Base-by-base conservation (phyloP, 2,329 filamentous ascomycete species). In the Pestalotiopsis sp. region DNA sequence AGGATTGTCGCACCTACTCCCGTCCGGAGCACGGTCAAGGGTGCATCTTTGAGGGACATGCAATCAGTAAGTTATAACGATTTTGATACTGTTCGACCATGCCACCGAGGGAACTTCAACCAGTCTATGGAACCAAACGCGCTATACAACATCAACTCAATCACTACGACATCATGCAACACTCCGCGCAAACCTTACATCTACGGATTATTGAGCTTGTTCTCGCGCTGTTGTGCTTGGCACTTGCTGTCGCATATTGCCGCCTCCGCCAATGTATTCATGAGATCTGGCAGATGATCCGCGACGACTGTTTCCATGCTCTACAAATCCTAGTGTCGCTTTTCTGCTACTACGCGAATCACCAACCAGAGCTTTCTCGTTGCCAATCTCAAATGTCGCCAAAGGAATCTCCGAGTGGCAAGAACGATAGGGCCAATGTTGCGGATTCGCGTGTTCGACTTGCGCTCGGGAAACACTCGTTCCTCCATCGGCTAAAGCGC, bases 11-110 rank as follows among this genome's bases (percentile, higher is more conserved):
- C 83, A 68, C 81, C 81, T 45, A 78, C 79, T 64, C 83, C 79
- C 67, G 76, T 79, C 68, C 83, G 83, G 72, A 78, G 82, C 52
- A 76, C 77, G 45, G 77, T 87, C 69, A 88, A 84, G 75, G 83
- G 82, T 62, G 80, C 82, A 66, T 81, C 83, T 64, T 75, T 85
- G 67, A 72, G 70, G 69, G 75, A 77, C 20, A 68, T 74, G 57
- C 45, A 56, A 38, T 49, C 27, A 9, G 66, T 67, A 67, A 67
- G 66, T 67, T 11, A 27, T n/a, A 27, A 39, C 56, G 36, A 23
- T 36, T 25, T 62, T 36, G 17, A 12, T 13, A 12, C 11, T 36
- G 20, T 14, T 52, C 6, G 9, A 59, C 2, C 14, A 9, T 23
- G 11, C 2, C 57, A 27, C 13, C 57, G 9, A 13, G 57, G 2